Evolutionary conservation across 164 flowering plant species (phyloP).

Genomic region (Stephania yunnanensis): DNA sequence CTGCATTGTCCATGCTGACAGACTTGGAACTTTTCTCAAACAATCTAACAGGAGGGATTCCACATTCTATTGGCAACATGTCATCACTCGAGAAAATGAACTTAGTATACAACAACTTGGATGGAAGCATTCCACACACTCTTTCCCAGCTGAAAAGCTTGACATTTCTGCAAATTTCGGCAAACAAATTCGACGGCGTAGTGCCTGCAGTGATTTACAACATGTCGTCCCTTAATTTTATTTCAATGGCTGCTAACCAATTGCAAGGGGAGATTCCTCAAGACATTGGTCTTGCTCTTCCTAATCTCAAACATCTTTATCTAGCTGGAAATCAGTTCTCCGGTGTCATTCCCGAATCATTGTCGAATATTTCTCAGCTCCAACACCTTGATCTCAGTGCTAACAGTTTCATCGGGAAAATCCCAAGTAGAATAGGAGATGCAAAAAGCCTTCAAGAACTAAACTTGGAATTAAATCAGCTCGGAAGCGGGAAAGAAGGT

Average conservation of each 20-base stretch:
- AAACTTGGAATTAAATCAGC: neutral
- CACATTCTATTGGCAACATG: conserved; percentile 10
- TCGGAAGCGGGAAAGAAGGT: conserved; percentile 9
- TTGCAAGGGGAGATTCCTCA: conserved; percentile 24
- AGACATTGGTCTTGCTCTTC: conserved; percentile 22
- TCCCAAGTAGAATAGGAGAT: neutral
- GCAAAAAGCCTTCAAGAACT: neutral
- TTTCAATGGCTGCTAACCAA: neutral
- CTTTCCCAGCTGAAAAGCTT: conserved; percentile 16
- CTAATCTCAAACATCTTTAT: neutral
- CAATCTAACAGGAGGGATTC: conserved; percentile 10
- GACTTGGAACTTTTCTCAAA: neutral
- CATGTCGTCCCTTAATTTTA: conserved; percentile 11
- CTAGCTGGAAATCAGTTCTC: conserved; percentile 2
- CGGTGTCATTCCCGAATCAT: conserved; percentile 8
- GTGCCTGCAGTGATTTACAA: conserved; percentile 27
- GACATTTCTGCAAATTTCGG: neutral
- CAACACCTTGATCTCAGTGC: neutral
- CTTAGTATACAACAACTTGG: neutral
- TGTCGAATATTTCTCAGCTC: conserved; percentile 5
- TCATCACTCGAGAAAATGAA: neutral
- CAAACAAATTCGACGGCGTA: conserved; percentile 17
- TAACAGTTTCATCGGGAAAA: neutral
- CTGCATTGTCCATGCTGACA: conserved; percentile 11
- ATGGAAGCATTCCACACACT: conserved; percentile 18